Evolutionary conservation across 352 stramenopile species (phyloP).

Genomic region (Pythium brassicae): DNA sequence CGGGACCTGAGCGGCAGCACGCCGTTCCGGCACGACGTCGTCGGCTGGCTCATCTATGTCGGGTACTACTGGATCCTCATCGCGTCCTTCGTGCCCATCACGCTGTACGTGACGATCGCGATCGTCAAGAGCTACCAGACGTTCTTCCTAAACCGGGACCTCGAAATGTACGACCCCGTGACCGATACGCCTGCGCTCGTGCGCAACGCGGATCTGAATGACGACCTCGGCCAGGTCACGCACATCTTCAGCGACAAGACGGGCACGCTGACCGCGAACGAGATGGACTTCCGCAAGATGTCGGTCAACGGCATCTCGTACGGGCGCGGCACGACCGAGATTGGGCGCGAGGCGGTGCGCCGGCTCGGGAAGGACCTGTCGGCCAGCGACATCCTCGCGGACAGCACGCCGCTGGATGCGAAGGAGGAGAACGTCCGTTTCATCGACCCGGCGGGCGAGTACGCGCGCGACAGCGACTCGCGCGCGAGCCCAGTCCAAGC

Average conservation of each 20-base stretch:
- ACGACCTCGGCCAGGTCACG: slow-evolving; percentile 84
- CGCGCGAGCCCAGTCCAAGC: slow-evolving; percentile 45
- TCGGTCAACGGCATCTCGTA: slow-evolving; percentile 80
- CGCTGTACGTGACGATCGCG: slow-evolving; percentile 84
- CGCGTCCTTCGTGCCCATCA: slow-evolving; percentile 85
- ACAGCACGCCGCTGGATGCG: slow-evolving; percentile 45
- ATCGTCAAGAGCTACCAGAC: slow-evolving; percentile 88
- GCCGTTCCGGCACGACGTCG: slow-evolving; percentile 67
- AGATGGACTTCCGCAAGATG: slow-evolving; percentile 90
- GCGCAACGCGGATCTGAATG: slow-evolving; percentile 81
- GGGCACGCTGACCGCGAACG: slow-evolving; percentile 80
- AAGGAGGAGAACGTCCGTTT: slow-evolving; percentile 80
- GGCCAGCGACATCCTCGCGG: slow-evolving; percentile 65
- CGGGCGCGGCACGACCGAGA: slow-evolving; percentile 78
- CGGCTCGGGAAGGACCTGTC: slow-evolving; percentile 74
- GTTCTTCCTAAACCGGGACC: slow-evolving; percentile 81
- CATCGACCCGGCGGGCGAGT: slow-evolving; percentile 66
- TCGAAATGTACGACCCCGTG: slow-evolving; percentile 81
- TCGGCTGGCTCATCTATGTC: slow-evolving; percentile 73
- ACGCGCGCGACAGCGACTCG: slow-evolving; percentile 45
- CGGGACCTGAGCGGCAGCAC: slow-evolving; percentile 51
- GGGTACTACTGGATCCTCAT: slow-evolving; percentile 89
- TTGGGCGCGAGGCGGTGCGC: slow-evolving; percentile 68
- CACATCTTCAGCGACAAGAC: slow-evolving; percentile 90
- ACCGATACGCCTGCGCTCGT: slow-evolving; percentile 78